Evolutionary conservation across 2,329 filamentous ascomycete species (phyloP), one percentile per base, ranked within the genome.

Genomic region (Clonostachys solani): DNA sequence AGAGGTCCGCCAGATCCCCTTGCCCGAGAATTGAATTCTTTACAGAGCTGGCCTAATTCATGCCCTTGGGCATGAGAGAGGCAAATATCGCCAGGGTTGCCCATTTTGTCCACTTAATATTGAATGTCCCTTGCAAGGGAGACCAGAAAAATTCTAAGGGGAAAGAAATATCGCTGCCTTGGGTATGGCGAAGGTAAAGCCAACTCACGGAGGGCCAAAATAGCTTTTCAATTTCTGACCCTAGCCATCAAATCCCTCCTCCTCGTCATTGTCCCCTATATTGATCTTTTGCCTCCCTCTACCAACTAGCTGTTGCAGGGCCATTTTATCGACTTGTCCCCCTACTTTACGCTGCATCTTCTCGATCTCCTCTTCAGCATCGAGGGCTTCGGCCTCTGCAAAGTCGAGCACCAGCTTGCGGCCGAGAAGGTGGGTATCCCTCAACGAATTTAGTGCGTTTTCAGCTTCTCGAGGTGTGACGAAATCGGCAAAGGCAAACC

Each of bases 291-390:
- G 91, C 61, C 92, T 83, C 58, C 87, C 88, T 62, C 81, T 81
- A 59, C 87, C 88, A 53, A 87, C 92, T 62, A 97, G 84, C 66
- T 90, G 86, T 71, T 95, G 90, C 61, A 96, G 74, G 58, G 89
- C 88, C 60, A 97, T 87, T 72, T 92, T 94, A 72, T 95, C 89
- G 65, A 88, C 82, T 72, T 97, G 92, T 50, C 86, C 83, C 52
- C 89, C 89, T 62, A 95, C 87, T 78, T 96, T 99, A 78, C 89
- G 88, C 71, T 95, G 89, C 87, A 99, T 96, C 73, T 90, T 92
- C 65, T 88, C 86, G 63, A 99, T 94, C 71, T 97, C 92, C 68
- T 92, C 90, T 73, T 99, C 94, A 4, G 94, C 86, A 71, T 97
- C 92, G 55, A 94, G 78, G 37, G 89, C 81, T 59, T 97, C 94